These are phyloP conservation scores for Schizosaccharomyces cryophilus DNA, from an alignment of 805 yeast species.

Conservation along the genomic window DNA sequence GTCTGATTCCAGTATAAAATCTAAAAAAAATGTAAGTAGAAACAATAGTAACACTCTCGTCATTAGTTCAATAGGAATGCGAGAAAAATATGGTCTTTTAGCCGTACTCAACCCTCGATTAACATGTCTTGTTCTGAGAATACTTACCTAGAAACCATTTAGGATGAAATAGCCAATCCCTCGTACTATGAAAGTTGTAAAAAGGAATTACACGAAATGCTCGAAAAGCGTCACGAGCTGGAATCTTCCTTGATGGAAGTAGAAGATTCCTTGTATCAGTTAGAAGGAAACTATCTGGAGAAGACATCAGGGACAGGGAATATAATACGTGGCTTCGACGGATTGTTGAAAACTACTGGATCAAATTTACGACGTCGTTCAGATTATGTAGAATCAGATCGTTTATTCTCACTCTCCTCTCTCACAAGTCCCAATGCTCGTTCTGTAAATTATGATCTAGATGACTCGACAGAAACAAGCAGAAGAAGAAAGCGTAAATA, in stretches of 20 bases:
- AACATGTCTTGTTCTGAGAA: too few relatives aligned
- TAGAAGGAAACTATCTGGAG: slow-evolving; percentile 53
- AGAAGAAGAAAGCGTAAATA: slow-evolving; percentile 4
- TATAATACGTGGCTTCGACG: slow-evolving; percentile 78
- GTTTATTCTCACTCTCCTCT: slow-evolving; percentile 10
- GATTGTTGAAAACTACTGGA: slow-evolving; percentile 26
- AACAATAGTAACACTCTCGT: too few relatives aligned
- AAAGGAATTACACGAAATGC: slow-evolving; percentile 37
- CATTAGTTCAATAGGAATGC: too few relatives aligned
- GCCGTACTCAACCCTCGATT: too few relatives aligned
- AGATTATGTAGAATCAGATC: slow-evolving; percentile 4
- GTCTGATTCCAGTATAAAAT: too few relatives aligned
- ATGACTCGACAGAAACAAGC: slow-evolving; percentile 4
- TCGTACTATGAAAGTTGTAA: slow-evolving; percentile 40
- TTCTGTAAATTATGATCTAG: background rate
- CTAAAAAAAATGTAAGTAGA: too few relatives aligned
- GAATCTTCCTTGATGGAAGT: slow-evolving; percentile 25
- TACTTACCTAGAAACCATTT: too few relatives aligned
- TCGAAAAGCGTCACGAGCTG: slow-evolving; percentile 35
- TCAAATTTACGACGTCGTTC: slow-evolving; percentile 7
- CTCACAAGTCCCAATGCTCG: slow-evolving; percentile 5
- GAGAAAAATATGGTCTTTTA: too few relatives aligned
- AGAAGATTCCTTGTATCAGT: slow-evolving; percentile 58
- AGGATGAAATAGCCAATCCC: background rate
- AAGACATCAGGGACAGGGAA: slow-evolving; percentile 48